Evolutionary conservation across 73 alveolate genomes (phyloP).

Genomic region (Durusdinium trenchii): DNA sequence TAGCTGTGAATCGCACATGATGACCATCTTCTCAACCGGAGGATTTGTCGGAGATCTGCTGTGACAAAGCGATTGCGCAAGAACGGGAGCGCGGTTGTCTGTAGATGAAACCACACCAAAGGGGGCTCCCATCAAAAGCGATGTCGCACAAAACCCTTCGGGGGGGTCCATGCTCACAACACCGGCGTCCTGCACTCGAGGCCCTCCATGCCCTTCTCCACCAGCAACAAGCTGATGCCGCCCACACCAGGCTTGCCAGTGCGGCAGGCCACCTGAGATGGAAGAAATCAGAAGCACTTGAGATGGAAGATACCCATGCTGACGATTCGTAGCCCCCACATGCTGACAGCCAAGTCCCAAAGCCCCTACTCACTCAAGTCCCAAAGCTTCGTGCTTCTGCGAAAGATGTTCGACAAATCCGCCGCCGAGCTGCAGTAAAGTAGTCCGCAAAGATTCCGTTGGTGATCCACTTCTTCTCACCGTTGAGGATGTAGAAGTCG

Average conservation of each 20-base stretch:
- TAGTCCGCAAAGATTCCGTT: slow-evolving; percentile 91
- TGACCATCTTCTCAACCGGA: too few species aligned
- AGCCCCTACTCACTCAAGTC: not conserved
- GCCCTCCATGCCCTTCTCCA: slow-evolving; percentile 70
- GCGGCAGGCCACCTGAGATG: slow-evolving; percentile 95
- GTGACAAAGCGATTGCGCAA: too few species aligned
- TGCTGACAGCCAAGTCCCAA: too few species aligned
- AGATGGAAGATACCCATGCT: not conserved
- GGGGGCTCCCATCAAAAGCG: too few species aligned
- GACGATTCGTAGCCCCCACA: too few species aligned
- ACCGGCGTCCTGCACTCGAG: slow-evolving; percentile 29
- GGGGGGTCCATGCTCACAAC: too few species aligned
- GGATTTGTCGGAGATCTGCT: too few species aligned
- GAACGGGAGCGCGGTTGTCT: too few species aligned
- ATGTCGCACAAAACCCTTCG: too few species aligned
- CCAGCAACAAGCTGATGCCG: slow-evolving; percentile 76
- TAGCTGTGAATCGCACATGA: too few species aligned
- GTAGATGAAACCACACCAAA: too few species aligned
- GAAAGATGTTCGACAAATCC: not conserved
- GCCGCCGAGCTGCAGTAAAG: too few species aligned
- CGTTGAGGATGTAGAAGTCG: slow-evolving; percentile 82
- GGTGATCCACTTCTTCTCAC: slow-evolving; percentile 95
- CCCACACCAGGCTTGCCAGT: slow-evolving; percentile 93
- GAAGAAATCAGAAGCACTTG: not conserved
- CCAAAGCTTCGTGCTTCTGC: not conserved